A percentile compares a stretch with the other conserved stretches of the same genome.
Evolutionary conservation across 495 filamentous ascomycete species (phyloP).

Genomic region (Hypoxylon fuscum): DNA sequence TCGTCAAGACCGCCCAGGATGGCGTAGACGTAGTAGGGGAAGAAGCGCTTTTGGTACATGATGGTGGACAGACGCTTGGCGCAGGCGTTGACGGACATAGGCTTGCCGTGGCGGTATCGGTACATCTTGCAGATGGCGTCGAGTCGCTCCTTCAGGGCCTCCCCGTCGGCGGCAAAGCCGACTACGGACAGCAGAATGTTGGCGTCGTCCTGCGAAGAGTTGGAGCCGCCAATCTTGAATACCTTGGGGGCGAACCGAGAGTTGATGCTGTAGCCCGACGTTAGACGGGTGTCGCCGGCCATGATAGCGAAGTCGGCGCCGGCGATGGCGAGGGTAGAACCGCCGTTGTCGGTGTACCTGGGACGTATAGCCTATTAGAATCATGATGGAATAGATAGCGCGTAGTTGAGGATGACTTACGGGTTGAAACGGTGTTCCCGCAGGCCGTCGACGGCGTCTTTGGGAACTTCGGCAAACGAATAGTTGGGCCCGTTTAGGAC

Average conservation of each 20-base stretch:
- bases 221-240: constrained; percentile 93
- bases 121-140: constrained; percentile 97
- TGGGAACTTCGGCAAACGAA: constrained; percentile 63
- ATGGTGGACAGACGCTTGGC: constrained; percentile 93
- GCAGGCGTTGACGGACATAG: constrained; percentile 91
- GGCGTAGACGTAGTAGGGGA: constrained; percentile 95
- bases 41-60: constrained; percentile 96
- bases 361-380: constrained; percentile 32
- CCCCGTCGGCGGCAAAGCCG: constrained; percentile 93
- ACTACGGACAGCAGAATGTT: constrained; percentile 91
- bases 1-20: constrained; percentile 95
- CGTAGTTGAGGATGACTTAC: too few species aligned
- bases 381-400: too few species aligned
- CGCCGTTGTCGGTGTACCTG: constrained; percentile 97
- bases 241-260: constrained; percentile 92
- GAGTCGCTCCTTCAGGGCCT: constrained; percentile 86
- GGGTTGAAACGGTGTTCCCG: constrained; percentile 91
- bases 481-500: constrained; percentile 69
- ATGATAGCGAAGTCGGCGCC: constrained; percentile 94
- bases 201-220: constrained; percentile 80
- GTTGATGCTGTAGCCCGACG: constrained; percentile 98
- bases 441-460: constrained; percentile 54
- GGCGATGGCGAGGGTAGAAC: constrained; percentile 93
- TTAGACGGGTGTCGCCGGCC: constrained; percentile 94
- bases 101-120: constrained; percentile 91